Evolutionary conservation across 2,329 filamentous ascomycete genomes (phyloP).

Genomic region (Aspergillus nomiae): DNA sequence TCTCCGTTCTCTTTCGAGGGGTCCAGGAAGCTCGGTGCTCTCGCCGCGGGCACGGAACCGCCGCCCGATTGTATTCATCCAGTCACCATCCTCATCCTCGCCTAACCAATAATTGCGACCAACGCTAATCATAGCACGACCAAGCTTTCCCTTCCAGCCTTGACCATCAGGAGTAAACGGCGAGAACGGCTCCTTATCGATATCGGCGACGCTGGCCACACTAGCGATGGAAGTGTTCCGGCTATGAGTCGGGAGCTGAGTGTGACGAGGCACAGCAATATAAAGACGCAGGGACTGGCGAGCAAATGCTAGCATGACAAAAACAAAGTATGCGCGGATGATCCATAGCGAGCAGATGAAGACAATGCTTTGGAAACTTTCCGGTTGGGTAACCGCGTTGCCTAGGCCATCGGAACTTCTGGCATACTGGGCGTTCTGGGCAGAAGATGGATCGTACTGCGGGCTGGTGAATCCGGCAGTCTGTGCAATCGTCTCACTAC

Average conservation of each 20-base stretch:
- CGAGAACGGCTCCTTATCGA: conserved; percentile 69
- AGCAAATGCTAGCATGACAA: conserved; percentile 82
- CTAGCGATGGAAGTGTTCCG: conserved; percentile 49
- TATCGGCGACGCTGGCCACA: conserved; percentile 48
- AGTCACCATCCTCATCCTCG: conserved; percentile 61
- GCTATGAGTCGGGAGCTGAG: conserved; percentile 43
- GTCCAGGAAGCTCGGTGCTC: conserved; percentile 44
- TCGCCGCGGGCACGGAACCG: conserved; percentile 58
- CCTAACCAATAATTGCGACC: conserved; percentile 82
- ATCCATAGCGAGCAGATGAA: conserved; percentile 74
- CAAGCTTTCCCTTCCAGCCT: conserved; percentile 77
- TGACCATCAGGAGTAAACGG: conserved; percentile 70
- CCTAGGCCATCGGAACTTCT: conserved; percentile 52
- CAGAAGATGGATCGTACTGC: conserved; percentile 61
- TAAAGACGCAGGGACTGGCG: conserved; percentile 71
- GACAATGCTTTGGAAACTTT: conserved; percentile 73
- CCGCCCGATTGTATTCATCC: conserved; percentile 65
- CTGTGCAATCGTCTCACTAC: conserved; percentile 60
- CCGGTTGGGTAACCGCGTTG: conserved; percentile 66
- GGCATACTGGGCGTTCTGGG: conserved; percentile 48
- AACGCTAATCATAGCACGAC: conserved; percentile 74
- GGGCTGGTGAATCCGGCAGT: conserved; percentile 67
- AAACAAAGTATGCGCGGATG: conserved; percentile 77
- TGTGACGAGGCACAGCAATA: conserved; percentile 44
- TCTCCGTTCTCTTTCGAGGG: conserved; percentile 60